Percentiles rank a stretch among this genome's conserved stretches.
These are phyloP conservation scores for Boletus rex-veris DNA, from an alignment of 768 basidiomycete species.

Conservation along the genomic window DNA sequence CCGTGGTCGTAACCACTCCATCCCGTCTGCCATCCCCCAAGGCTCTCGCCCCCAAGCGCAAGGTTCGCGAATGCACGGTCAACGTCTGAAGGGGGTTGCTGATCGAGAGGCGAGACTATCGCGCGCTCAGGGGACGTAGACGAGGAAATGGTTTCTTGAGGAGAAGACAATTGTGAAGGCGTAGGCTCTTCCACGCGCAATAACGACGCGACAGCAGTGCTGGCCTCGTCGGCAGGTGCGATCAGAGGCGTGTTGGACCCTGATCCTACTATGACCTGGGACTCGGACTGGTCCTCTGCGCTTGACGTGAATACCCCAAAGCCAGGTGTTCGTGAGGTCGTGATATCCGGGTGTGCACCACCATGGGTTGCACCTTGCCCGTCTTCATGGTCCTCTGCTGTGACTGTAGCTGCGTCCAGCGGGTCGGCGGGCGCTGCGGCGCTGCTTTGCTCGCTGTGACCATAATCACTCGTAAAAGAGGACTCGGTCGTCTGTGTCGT, in stretches of 20 bases:
- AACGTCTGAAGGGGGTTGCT: constrained; percentile 18
- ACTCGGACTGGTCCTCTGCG: constrained; percentile 20
- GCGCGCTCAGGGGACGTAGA: constrained; percentile 25
- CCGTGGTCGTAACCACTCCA: constrained; percentile 36
- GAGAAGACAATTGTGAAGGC: constrained; percentile 4
- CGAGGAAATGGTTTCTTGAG: constrained; percentile 12
- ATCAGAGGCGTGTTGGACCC: constrained; percentile 30
- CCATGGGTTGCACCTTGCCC: constrained; percentile 16
- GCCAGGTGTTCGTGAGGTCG: constrained; percentile 39
- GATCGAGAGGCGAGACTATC: constrained; percentile 30
- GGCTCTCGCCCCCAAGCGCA: constrained; percentile 44
- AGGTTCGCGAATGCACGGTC: constrained; percentile 42
- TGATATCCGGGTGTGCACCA: constrained; percentile 7
- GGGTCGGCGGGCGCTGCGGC: constrained; percentile 34
- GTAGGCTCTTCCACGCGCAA: constrained; percentile 13
- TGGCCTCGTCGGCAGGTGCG: constrained; percentile 31
- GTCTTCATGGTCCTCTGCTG: constrained; percentile 33
- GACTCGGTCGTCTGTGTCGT: constrained; percentile 33
- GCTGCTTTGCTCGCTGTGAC: constrained; percentile 28
- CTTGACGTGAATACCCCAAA: constrained; percentile 41
- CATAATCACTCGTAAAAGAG: constrained; percentile 32
- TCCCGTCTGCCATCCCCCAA: constrained; percentile 53
- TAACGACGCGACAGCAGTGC: constrained; percentile 10
- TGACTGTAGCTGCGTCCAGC: constrained; percentile 37
- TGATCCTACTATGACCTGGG: constrained; percentile 10